Percentiles rank a stretch among this genome's conserved stretches.
Conservation (phyloP, 768 basidiomycete genomes). For the Termitomyces sp. region DNA sequence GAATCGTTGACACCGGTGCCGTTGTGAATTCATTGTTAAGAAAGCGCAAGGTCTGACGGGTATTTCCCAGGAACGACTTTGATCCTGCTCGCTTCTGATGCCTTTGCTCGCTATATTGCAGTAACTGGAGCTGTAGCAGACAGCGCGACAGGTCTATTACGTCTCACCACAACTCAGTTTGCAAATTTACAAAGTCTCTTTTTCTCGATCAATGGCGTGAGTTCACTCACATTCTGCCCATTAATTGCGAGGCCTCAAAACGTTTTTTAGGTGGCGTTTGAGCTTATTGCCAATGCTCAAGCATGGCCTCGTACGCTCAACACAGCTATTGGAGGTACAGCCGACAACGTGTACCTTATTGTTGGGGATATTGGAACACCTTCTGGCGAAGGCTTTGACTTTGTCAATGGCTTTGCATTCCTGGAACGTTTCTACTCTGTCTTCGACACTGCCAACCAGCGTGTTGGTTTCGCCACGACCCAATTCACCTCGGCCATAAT, state of each 20-base stretch:
- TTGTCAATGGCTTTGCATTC: too few species aligned
- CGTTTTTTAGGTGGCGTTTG: too few species aligned
- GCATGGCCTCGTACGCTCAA: too few species aligned
- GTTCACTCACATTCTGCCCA: conserved; percentile 13
- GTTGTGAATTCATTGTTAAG: too few species aligned
- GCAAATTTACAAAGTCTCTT: conserved; percentile 27
- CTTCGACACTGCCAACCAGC: too few species aligned
- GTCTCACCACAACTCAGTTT: conserved; percentile 39
- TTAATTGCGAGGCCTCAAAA: background rate
- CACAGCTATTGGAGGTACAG: background rate
- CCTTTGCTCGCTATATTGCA: conserved; percentile 35
- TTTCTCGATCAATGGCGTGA: conserved; percentile 49
- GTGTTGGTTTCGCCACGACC: too few species aligned
- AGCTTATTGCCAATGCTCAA: too few species aligned
- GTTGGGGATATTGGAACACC: conserved; percentile 32
- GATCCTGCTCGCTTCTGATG: conserved; percentile 41
- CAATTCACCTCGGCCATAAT: background rate
- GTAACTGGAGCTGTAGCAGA: conserved; percentile 30
- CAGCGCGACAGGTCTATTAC: too few species aligned
- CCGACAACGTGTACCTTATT: conserved; percentile 28
- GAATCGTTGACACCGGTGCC: conserved; percentile 11
- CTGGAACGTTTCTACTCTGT: too few species aligned
- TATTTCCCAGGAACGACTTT: too few species aligned
- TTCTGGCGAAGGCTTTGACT: conserved; percentile 14
- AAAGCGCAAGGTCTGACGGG: too few species aligned